Base-by-base conservation (phyloP, 2,329 filamentous ascomycete genomes). In the Colletotrichum ledebouriae region DNA sequence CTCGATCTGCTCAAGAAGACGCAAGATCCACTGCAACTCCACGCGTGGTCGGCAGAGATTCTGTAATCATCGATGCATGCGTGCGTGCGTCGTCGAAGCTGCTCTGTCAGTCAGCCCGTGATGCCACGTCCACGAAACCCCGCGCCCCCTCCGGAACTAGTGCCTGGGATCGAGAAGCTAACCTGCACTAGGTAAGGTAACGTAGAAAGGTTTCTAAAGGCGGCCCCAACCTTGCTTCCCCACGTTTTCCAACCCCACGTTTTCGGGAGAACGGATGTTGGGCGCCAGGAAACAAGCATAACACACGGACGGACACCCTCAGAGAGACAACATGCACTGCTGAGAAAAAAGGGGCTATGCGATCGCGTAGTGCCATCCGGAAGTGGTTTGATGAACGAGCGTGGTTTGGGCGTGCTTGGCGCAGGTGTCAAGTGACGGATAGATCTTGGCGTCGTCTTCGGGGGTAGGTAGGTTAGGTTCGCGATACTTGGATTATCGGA, bases 191-290 rank as follows among this genome's bases (percentile, higher is more conserved):
- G 1, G 1, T 22, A 22, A 22, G 22, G 22, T 29, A 13, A 17
- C 17, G 1, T 17, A 17, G 2, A 17, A 17, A 17, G 17, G 17
- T 17, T 17, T 17, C 17, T 17, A 1, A 17, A 39, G 33, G 12
- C 17, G 25, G 42, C 5, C 11, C 10, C n/a, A 46, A 11, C 3
- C 22, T 22, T 22, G 20, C 37, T 15, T 11, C 25, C 37, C 44
- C 42, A 63, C 37, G 42, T 50, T 53, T 33, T 33, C 29, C 41
- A 50, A 52, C 41, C 58, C 49, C 42, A 56, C 42, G 63, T 29
- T 56, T 55, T 57, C 59, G 47, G 52, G 37, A 52, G 52, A 58
- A 63, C 15, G 64, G 59, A 67, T 63, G 50, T 46, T 60, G 2
- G 10, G 9, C 25, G 63, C 49, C 63, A 66, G 56, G 58, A 55